These are phyloP conservation scores for Avena insularis DNA, from an alignment of 176 grass and related monocot species.

Conservation along the genomic window DNA sequence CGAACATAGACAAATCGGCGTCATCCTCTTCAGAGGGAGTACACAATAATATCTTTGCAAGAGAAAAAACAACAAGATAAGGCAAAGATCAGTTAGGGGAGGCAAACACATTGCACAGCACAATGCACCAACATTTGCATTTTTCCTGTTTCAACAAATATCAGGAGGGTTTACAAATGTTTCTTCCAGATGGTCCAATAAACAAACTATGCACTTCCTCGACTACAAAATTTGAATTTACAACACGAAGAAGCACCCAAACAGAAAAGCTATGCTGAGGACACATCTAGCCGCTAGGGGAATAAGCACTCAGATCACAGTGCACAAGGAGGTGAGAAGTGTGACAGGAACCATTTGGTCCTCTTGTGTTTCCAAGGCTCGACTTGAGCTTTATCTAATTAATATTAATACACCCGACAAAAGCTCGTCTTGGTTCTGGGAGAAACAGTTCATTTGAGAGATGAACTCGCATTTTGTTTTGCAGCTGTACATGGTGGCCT, in stretches of 20 bases:
- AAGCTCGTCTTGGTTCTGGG: neutral
- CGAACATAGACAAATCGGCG: too few relatives aligned
- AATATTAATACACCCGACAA: neutral
- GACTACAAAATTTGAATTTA: slow-evolving; percentile 65
- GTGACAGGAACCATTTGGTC: slow-evolving; percentile 32
- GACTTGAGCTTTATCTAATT: neutral
- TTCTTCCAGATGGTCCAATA: slow-evolving; percentile 18
- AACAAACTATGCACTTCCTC: slow-evolving; percentile 46
- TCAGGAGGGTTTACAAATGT: slow-evolving; percentile 4
- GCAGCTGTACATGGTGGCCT: slow-evolving; percentile 30
- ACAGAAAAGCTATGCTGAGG: slow-evolving; percentile 26
- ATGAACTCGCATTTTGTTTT: slow-evolving; percentile 33
- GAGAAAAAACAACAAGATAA: neutral
- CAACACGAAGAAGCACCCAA: slow-evolving; percentile 56
- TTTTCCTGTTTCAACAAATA: slow-evolving; percentile 13
- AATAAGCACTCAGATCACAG: slow-evolving; percentile 18
- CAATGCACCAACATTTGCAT: neutral
- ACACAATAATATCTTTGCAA: neutral
- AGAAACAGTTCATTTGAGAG: neutral
- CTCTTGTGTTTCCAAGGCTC: slow-evolving; percentile 3
- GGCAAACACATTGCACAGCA: too few relatives aligned
- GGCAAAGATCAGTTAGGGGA: too few relatives aligned
- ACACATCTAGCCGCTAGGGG: neutral
- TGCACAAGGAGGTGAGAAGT: slow-evolving; percentile 9
- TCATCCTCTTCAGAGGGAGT: too few relatives aligned